Evolutionary conservation across 495 filamentous ascomycete genomes (phyloP).

Genomic region (Gamarada debralockiae): DNA sequence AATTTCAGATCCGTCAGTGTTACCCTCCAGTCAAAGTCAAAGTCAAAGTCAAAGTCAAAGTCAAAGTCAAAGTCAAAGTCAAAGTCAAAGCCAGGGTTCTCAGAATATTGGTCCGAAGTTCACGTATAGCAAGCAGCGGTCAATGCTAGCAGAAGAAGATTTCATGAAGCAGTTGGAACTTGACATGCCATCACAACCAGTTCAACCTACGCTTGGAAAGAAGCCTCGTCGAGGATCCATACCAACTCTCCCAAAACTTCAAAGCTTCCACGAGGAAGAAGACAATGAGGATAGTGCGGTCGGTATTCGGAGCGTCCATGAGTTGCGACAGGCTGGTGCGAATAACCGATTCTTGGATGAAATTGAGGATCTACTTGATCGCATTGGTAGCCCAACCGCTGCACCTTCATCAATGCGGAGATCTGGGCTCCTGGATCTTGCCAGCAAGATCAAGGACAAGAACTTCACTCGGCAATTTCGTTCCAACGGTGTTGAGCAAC

Average conservation of each 20-base stretch:
- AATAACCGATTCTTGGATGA: conserved; percentile 79
- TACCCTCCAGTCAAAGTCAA: neutral
- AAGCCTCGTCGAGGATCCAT: conserved; percentile 24
- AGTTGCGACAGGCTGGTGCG: conserved; percentile 80
- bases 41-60: conserved; percentile 14
- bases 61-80: conserved; percentile 13
- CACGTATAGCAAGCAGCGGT: conserved; percentile 47
- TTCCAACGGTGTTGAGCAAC: conserved; percentile 66
- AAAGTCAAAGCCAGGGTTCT: conserved; percentile 17
- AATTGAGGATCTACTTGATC: conserved; percentile 77
- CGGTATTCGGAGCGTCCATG: conserved; percentile 80
- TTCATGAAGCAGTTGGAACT: conserved; percentile 26
- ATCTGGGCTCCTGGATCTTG: conserved; percentile 60
- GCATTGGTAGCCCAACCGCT: conserved; percentile 60
- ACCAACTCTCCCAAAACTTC: conserved; percentile 23
- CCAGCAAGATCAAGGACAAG: conserved; percentile 65
- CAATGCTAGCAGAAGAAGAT: conserved; percentile 41
- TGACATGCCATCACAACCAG: conserved; percentile 24
- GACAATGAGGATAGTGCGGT: conserved; percentile 52
- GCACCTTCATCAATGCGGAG: conserved; percentile 36
- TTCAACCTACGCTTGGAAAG: conserved; percentile 13
- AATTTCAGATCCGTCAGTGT: neutral
- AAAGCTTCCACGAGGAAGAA: conserved; percentile 29
- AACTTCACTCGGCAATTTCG: conserved; percentile 64
- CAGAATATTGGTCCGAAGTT: conserved; percentile 31